These are phyloP conservation scores for Thinopyrum obtusiflorum DNA, from an alignment of 202 grass and related monocot genomes.

Conservation along the genomic window DNA sequence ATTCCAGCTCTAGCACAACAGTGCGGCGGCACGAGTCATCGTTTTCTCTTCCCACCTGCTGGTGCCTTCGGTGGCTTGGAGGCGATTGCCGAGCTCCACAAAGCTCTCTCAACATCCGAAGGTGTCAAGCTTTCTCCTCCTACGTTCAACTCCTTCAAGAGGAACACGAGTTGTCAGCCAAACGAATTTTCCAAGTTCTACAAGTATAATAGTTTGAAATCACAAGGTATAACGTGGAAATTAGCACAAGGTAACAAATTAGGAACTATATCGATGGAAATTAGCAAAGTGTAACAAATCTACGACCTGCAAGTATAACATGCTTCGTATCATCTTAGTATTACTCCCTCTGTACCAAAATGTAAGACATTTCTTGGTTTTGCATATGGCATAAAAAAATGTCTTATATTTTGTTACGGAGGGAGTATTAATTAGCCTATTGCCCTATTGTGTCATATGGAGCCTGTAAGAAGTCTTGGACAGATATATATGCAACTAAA, in stretches of 20 bases:
- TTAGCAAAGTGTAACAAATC: background rate
- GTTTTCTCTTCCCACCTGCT: constrained; percentile 65
- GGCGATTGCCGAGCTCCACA: constrained; percentile 70
- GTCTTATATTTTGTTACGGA: too few relatives aligned
- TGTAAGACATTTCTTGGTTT: too few relatives aligned
- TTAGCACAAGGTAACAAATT: background rate
- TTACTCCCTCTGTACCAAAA: too few relatives aligned
- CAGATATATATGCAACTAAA: background rate
- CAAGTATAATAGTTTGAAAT: constrained; percentile 1
- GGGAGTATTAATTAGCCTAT: background rate
- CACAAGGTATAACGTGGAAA: background rate
- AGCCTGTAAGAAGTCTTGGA: background rate
- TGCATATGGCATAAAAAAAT: too few relatives aligned
- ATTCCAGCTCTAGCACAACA: background rate
- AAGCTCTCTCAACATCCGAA: constrained; percentile 65
- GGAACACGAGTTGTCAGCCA: constrained; percentile 24
- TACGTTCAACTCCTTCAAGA: constrained; percentile 64
- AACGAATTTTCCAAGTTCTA: background rate
- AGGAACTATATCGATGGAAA: background rate
- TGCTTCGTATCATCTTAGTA: background rate
- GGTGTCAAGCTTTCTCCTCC: constrained; percentile 66
- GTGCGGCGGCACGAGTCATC: constrained; percentile 27
- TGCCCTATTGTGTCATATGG: background rate
- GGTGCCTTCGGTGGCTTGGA: constrained; percentile 36
- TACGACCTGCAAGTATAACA: background rate